Conservation (phyloP, 805 yeast genomes). For the Kodamaea kakaduensis region DNA sequence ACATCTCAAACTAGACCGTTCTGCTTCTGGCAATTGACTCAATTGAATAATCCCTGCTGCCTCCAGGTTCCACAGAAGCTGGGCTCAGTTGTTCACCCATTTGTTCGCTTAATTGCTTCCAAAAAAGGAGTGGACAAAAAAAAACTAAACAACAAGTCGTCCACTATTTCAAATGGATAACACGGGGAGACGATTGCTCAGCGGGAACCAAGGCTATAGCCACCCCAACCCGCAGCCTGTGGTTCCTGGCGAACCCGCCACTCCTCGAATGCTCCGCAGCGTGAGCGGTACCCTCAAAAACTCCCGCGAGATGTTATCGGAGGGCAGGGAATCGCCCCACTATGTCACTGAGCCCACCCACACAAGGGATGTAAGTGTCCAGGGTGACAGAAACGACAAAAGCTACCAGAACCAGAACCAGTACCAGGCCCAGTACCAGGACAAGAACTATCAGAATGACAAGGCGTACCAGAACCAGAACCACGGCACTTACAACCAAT, state of each 20-base stretch:
- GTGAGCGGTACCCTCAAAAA: slow-evolving; percentile 38
- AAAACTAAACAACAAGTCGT: too few relatives aligned
- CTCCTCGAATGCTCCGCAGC: slow-evolving; percentile 66
- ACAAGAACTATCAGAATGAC: background rate
- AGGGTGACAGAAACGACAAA: slow-evolving; percentile 1
- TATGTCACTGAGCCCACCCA: background rate
- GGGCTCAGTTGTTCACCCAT: too few relatives aligned
- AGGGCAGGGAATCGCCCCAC: slow-evolving; percentile 9
- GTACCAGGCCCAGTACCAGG: background rate
- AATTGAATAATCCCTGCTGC: too few relatives aligned
- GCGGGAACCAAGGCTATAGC: slow-evolving; percentile 1
- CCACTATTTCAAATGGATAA: too few relatives aligned
- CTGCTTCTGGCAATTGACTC: too few relatives aligned
- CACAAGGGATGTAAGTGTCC: background rate
- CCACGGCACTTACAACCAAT: background rate
- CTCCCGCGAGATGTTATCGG: slow-evolving; percentile 6
- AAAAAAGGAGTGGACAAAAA: slow-evolving; percentile 6
- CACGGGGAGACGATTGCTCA: slow-evolving; percentile 3
- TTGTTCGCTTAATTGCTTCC: too few relatives aligned
- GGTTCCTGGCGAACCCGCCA: slow-evolving; percentile 47
- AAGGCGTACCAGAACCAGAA: slow-evolving; percentile 2
- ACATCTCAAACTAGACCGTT: too few relatives aligned
- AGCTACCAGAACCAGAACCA: slow-evolving; percentile 1
- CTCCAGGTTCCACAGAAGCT: too few relatives aligned
- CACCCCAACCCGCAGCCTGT: background rate